Evolutionary conservation across 768 basidiomycete genomes (phyloP), one percentile per base, ranked within the genome.

Genomic region (Rhizopogon salebrosus): DNA sequence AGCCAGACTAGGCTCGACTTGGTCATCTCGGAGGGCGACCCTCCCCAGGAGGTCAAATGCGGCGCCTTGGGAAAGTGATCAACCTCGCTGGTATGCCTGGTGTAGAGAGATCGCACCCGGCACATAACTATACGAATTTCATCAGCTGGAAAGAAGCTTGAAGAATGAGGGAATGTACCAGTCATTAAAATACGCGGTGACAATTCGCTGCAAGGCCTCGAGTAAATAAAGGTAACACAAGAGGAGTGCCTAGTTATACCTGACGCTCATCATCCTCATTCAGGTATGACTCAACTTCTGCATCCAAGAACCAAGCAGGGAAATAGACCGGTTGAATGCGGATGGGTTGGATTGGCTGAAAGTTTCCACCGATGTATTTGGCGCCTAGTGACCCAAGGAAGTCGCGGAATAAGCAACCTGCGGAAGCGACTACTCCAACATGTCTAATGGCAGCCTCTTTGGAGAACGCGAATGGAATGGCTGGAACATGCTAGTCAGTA

Each of bases 291-390:
- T 77, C 68, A 16, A 81, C 59, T 61, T 83, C 79, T 8, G 74
- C 80, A 57, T 81, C 79, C 27, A 85, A 65, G 27, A 82, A 69
- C 85, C 85, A 87, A 10, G 73, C 76, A 3, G 85, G 85, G 48
- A 83, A 78, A 61, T 85, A 87, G 3, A 82, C 65, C 6, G 83
- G 75, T 41, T 73, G 67, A 23, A 82, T 71, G 22, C 72, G 75
- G 11, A 66, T 62, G 22, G 84, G 83, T 43, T 60, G 72, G 4
- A 77, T 54, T 45, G 72, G 67, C 38, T 69, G 63, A 55, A 72
- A 70, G 4, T 72, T 72, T 27, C 59, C 62, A 2, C 75, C 74
- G 26, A 81, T 57, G 48, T 65, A 64, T 26, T 69, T 68, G 16
- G 74, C 70, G 36, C 73, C 61, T 64, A 56, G 0, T 67, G 76